phyloP scores from a whole-genome alignment of 352 stramenopile genomes.

The Elongisporangium anandrum region DNA sequence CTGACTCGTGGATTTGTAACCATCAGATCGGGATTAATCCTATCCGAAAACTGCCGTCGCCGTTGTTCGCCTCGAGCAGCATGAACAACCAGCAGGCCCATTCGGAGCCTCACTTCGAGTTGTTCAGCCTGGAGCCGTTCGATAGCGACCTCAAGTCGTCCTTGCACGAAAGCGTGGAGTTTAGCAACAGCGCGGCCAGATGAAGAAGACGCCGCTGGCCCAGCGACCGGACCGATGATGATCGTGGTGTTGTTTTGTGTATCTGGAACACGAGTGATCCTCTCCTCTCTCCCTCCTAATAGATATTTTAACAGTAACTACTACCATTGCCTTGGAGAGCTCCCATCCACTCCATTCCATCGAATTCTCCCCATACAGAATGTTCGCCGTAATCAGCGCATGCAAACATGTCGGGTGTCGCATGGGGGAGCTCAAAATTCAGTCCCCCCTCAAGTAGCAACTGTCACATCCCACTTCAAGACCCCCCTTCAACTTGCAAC shows the following conservation, averaged over 20 bases:
- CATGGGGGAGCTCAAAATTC: background rate
- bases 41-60: conserved; percentile 4
- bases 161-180: conserved; percentile 14
- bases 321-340: background rate
- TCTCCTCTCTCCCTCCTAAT: background rate
- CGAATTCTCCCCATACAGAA: too few relatives aligned
- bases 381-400: background rate
- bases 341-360: background rate
- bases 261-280: background rate
- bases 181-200: conserved; percentile 5
- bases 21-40: conserved; percentile 4
- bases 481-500: background rate
- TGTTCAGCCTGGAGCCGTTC: conserved; percentile 18
- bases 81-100: conserved; percentile 2
- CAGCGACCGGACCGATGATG: background rate
- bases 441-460: background rate
- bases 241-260: background rate
- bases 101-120: conserved; percentile 11
- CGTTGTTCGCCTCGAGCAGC: conserved; percentile 1
- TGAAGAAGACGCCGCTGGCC: background rate
- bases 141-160: conserved; percentile 16
- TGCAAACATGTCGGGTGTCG: background rate
- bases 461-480: background rate
- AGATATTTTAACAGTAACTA: background rate
- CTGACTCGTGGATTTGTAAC: conserved; percentile 11